Conservation (phyloP, 2,329 filamentous ascomycete genomes). For the Aspergillus aculeatus region DNA sequence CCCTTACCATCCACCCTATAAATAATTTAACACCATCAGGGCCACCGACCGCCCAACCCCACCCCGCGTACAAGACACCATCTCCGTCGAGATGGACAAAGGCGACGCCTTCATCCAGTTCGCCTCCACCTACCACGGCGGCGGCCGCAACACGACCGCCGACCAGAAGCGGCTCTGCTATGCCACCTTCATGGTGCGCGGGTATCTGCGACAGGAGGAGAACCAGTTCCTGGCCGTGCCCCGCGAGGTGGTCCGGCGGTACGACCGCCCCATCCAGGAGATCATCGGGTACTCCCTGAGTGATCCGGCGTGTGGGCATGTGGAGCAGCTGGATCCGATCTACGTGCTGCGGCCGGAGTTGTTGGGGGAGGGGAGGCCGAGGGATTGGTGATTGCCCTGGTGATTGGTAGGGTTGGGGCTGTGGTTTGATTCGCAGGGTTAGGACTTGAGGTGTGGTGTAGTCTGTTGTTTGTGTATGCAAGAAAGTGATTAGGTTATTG, state of each 20-base stretch:
- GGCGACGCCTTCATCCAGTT: background rate
- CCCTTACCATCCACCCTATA: background rate
- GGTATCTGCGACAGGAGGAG: conserved; percentile 1
- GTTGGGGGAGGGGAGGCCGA: background rate
- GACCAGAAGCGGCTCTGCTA: background rate
- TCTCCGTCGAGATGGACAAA: background rate
- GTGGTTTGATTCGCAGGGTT: too few relatives aligned
- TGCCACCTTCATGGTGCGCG: background rate
- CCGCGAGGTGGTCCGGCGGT: background rate
- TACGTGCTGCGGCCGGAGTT: background rate
- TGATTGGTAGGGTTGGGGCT: too few relatives aligned
- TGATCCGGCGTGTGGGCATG: background rate
- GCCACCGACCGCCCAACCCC: background rate
- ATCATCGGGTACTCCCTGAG: background rate
- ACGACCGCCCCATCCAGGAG: background rate
- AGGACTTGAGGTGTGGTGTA: too few relatives aligned
- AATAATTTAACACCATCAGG: background rate
- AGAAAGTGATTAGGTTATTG: too few relatives aligned
- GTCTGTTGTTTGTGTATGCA: too few relatives aligned
- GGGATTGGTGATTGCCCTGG: background rate
- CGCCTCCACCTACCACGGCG: background rate
- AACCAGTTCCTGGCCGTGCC: conserved; percentile 1
- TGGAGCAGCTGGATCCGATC: conserved; percentile 3
- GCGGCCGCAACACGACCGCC: background rate
- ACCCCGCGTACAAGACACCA: background rate